These are phyloP conservation scores for Retiboletus fuscus DNA, from an alignment of 1,284 basidiomycete genomes.

Conservation along the genomic window DNA sequence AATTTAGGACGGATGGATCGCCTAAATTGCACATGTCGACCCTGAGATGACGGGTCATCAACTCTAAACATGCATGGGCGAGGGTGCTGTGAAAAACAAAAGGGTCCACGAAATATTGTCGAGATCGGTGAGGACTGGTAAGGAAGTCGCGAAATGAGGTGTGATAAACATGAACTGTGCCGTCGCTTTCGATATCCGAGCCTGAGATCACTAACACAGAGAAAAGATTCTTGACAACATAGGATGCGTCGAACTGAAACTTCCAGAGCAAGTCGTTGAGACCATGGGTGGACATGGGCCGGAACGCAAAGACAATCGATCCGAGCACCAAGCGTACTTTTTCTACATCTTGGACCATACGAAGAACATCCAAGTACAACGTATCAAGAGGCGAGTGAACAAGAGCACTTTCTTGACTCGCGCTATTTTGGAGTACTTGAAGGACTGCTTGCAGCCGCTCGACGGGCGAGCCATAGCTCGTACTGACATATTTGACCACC, in stretches of 20 bases:
- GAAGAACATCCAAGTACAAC: conserved; percentile 36
- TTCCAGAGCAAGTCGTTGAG: conserved; percentile 33
- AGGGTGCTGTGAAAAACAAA: conserved; percentile 29
- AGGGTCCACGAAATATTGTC: conserved; percentile 30
- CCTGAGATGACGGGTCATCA: conserved; percentile 34
- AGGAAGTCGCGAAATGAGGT: conserved; percentile 45
- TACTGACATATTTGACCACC: conserved; percentile 43
- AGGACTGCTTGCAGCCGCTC: conserved; percentile 29
- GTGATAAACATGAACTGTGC: conserved; percentile 37
- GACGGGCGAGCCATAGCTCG: conserved; percentile 25
- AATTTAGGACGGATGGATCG: conserved; percentile 33
- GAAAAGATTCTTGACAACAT: conserved; percentile 27
- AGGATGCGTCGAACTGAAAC: conserved; percentile 21
- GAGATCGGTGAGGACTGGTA: conserved; percentile 32
- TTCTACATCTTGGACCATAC: conserved; percentile 25
- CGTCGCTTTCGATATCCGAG: conserved; percentile 16
- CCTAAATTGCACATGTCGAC: conserved; percentile 35
- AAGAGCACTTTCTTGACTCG: conserved; percentile 19
- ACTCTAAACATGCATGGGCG: conserved; percentile 34
- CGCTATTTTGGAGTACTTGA: conserved; percentile 16
- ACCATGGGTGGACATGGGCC: conserved; percentile 31
- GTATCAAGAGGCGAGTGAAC: conserved; percentile 35
- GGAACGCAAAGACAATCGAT: conserved; percentile 31
- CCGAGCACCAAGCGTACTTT: conserved; percentile 33
- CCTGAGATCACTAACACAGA: conserved; percentile 36